A percentile compares a stretch with the other conserved stretches of the same genome.
These are phyloP conservation scores for Parasarocladium wereldwijsianum DNA, from an alignment of 2,329 filamentous ascomycete species.

Conservation along the genomic window DNA sequence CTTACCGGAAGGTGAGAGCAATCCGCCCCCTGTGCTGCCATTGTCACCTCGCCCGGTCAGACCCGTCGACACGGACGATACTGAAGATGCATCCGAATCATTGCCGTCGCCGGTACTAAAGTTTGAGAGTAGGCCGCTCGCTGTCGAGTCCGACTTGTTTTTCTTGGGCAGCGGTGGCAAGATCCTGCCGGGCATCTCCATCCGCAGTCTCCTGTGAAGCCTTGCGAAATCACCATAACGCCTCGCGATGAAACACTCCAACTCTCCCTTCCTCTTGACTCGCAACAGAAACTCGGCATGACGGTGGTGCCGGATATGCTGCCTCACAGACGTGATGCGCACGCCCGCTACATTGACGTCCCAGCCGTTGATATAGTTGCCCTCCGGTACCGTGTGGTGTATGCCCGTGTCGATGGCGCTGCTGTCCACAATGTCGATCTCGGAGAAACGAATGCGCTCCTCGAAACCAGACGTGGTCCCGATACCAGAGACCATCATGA, in stretches of 20 bases:
- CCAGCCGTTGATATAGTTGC: slow-evolving; percentile 89
- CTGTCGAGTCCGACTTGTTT: slow-evolving; percentile 67
- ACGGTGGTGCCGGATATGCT: slow-evolving; percentile 78
- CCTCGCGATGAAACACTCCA: slow-evolving; percentile 67
- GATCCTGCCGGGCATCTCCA: slow-evolving; percentile 81
- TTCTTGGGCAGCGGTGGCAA: slow-evolving; percentile 79
- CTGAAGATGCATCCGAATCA: slow-evolving; percentile 64
- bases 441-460: slow-evolving; percentile 89
- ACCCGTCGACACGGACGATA: slow-evolving; percentile 67
- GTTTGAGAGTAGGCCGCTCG: slow-evolving; percentile 38
- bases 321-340: slow-evolving; percentile 63
- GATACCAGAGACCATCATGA: slow-evolving; percentile 99
- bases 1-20: slow-evolving; percentile 16
- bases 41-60: slow-evolving; percentile 21
- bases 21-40: slow-evolving; percentile 2
- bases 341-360: slow-evolving; percentile 92
- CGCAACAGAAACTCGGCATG: slow-evolving; percentile 89
- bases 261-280: slow-evolving; percentile 61
- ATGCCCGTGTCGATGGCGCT: slow-evolving; percentile 85
- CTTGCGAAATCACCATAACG: slow-evolving; percentile 79
- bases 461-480: slow-evolving; percentile 94
- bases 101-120: slow-evolving; percentile 38
- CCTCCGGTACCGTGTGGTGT: slow-evolving; percentile 75
- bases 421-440: slow-evolving; percentile 91
- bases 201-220: slow-evolving; percentile 64